phyloP scores from a whole-genome alignment of 768 basidiomycete species.

The Tulasnella sp. region DNA sequence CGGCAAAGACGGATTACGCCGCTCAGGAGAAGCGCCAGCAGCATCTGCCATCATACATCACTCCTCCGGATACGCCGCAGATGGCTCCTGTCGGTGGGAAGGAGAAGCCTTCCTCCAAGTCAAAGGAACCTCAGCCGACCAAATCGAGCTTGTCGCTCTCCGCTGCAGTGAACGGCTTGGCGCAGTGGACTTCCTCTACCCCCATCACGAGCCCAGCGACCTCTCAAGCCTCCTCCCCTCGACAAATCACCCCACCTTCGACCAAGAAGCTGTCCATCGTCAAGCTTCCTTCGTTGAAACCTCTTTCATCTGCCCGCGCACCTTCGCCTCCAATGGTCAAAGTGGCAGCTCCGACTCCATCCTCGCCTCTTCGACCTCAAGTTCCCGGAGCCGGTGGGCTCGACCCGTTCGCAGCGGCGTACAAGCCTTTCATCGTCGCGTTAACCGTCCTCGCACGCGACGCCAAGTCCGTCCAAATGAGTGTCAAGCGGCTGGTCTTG shows the following conservation, averaged over 20 bases:
- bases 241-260: slow-evolving; percentile 24
- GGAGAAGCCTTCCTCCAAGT: neutral
- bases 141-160: slow-evolving; percentile 25
- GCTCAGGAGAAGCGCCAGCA: neutral
- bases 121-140: neutral
- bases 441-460: slow-evolving; percentile 58
- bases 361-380: neutral
- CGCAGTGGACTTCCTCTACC: neutral
- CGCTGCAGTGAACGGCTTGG: neutral
- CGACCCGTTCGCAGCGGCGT: neutral
- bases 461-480: slow-evolving; percentile 55
- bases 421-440: slow-evolving; percentile 46
- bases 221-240: slow-evolving; percentile 3
- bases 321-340: slow-evolving; percentile 30
- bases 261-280: slow-evolving; percentile 36
- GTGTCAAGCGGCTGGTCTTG: slow-evolving; percentile 57
- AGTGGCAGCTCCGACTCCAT: slow-evolving; percentile 17
- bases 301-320: slow-evolving; percentile 1
- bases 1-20: neutral
- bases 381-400: neutral
- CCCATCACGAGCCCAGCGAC: neutral
- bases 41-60: slow-evolving; percentile 22
- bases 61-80: slow-evolving; percentile 23
- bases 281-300: slow-evolving; percentile 18
- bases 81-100: slow-evolving; percentile 4